Evolutionary conservation across 163 green algal species (phyloP).

Genomic region (Scenedesmus sp.): DNA sequence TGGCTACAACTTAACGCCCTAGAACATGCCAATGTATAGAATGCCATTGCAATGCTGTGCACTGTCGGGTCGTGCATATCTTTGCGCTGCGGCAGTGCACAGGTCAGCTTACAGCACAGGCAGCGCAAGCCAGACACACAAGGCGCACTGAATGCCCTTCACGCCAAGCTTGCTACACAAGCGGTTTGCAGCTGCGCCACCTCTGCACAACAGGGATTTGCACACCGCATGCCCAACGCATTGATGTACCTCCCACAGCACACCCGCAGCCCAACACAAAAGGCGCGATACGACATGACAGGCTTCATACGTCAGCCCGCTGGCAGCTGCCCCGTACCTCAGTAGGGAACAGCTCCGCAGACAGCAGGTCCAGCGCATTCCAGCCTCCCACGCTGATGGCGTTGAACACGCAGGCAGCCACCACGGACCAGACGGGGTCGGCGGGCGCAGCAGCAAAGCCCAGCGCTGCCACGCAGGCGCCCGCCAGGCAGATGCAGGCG

Average conservation of each 20-base stretch:
- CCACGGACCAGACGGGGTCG: conserved; percentile 54
- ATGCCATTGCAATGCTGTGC: no score
- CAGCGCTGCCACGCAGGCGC: conserved; percentile 58
- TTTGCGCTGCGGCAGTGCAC: conserved; percentile 60
- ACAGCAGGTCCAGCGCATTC: conserved; percentile 69
- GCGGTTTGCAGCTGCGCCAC: no score
- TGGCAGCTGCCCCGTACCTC: conserved; percentile 47
- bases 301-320: no score
- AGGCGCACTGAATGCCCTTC: no score
- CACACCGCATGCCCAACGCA: no score
- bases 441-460: conserved; percentile 65
- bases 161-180: no score
- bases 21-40: no score
- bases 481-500: conserved; percentile 63
- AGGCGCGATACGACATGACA: background rate
- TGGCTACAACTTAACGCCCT: no score
- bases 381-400: conserved; percentile 66
- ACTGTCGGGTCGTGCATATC: no score
- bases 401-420: conserved; percentile 71
- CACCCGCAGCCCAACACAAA: background rate
- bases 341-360: conserved; percentile 64
- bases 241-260: background rate
- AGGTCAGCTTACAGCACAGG: conserved; percentile 64
- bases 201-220: no score
- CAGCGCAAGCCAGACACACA: conserved; percentile 62